Conservation (phyloP, 1,284 basidiomycete genomes). For the Amylostereum areolatum region DNA sequence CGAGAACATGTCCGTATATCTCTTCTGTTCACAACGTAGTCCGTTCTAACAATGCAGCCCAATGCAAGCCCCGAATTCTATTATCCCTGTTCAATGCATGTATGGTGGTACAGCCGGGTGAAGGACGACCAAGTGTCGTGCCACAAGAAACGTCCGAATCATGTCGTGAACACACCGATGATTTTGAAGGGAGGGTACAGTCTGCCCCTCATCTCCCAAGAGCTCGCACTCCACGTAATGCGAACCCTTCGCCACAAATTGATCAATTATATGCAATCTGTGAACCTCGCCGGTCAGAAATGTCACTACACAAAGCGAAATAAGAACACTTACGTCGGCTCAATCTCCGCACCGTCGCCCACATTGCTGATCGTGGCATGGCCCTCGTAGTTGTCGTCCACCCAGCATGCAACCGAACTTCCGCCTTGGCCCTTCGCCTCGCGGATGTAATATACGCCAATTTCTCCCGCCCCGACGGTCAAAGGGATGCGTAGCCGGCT, state of each 20-base stretch:
- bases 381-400: conserved; percentile 70
- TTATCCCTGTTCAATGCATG: no score
- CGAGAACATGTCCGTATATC: no score
- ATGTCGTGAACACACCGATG: conserved; percentile 77
- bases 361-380: conserved; percentile 61
- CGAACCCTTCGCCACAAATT: conserved; percentile 65
- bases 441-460: conserved; percentile 73
- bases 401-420: conserved; percentile 77
- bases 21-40: no score
- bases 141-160: conserved; percentile 6
- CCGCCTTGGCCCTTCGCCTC: conserved; percentile 49
- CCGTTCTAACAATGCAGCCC: no score
- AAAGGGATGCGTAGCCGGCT: conserved; percentile 75
- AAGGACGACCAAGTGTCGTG: no score
- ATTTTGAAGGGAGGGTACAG: conserved; percentile 77
- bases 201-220: conserved; percentile 73
- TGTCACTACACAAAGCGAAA: conserved; percentile 2
- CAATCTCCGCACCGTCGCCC: conserved; percentile 41
- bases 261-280: conserved; percentile 77
- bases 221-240: conserved; percentile 85
- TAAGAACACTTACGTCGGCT: conserved; percentile 45
- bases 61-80: no score
- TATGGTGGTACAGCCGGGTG: no score
- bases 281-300: conserved; percentile 6
- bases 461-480: conserved; percentile 68